Evolutionary conservation across 2,329 filamentous ascomycete genomes (phyloP), one percentile per base, ranked within the genome.

Genomic region (Mariannaea sp.): DNA sequence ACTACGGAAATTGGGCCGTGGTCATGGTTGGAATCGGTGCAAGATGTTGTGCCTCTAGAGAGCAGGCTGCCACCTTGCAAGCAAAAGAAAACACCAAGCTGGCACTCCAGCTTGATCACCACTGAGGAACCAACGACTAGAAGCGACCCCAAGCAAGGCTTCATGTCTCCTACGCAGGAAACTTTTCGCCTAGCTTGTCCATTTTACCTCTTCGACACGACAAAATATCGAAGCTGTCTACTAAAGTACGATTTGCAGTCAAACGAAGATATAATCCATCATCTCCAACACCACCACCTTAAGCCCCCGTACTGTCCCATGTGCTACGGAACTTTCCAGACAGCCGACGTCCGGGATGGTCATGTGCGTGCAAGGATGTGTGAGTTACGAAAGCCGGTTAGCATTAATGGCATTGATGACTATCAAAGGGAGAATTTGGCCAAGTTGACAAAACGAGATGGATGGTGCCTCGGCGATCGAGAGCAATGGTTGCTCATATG

Each of bases 241-340:
- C 17, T 27, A n/a, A 6, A 12, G n/a, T 30, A 46, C 19, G 20
- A 16, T 13, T 5, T 46, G 20, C 9, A 14, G 32, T 36, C 30
- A 7, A 19, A 16, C 6, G 5, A 27, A 5, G 14, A 24, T 5
- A 7, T 36, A 5, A 46, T 35, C 19, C 7, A 16, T 6, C 43
- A 46, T 16, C 7, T 46, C 2, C 13, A 20, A 4, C 17, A 20
- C 4, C 13, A 24, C 8, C 43, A 46, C 16, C 36, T 46, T 30
- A 46, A 46, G 32, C 43, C 43, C 7, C 16, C 30, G 1, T 46
- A 46, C 33, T 46, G 43, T 32, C 43, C 43, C 1, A 38, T 36
- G 43, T 46, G 43, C 14, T 46, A 46, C 16, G 2, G 27, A 6
- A 27, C 14, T 8, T 46, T 46, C 30, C 8, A 19, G 8, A 46